phyloP scores from a whole-genome alignment of 495 filamentous ascomycete genomes.

The Penicillium ochrochloron region DNA sequence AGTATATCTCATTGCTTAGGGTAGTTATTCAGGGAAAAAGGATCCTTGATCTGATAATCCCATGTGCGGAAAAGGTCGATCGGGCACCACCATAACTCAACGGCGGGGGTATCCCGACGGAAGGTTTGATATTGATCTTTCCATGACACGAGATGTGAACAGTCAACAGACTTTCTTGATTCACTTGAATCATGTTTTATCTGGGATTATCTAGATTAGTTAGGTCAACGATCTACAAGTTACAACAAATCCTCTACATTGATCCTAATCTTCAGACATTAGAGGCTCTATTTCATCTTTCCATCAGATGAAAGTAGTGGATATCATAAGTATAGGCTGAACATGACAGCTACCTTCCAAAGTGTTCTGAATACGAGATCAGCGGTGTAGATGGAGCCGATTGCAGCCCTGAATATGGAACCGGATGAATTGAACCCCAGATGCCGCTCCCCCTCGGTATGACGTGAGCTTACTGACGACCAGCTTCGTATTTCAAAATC shows the following conservation, averaged over 20 bases:
- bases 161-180: not conserved
- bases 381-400: not conserved
- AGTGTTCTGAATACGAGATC: not conserved
- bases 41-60: not conserved
- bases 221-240: too few species aligned
- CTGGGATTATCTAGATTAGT: not conserved
- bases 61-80: not conserved
- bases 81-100: not conserved
- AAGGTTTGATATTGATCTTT: not conserved
- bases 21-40: not conserved
- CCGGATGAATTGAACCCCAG: not conserved
- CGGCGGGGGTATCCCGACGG: conserved; percentile 5
- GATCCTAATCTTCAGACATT: not conserved
- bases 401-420: not conserved
- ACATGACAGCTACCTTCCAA: not conserved
- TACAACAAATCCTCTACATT: too few species aligned
- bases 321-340: not conserved
- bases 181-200: not conserved
- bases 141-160: not conserved
- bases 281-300: too few species aligned
- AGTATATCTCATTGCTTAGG: not conserved
- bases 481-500: not conserved
- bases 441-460: not conserved
- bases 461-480: not conserved
- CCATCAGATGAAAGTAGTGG: too few species aligned